Conservation (phyloP, 1,284 basidiomycete species). For the Mycena citricolor region DNA sequence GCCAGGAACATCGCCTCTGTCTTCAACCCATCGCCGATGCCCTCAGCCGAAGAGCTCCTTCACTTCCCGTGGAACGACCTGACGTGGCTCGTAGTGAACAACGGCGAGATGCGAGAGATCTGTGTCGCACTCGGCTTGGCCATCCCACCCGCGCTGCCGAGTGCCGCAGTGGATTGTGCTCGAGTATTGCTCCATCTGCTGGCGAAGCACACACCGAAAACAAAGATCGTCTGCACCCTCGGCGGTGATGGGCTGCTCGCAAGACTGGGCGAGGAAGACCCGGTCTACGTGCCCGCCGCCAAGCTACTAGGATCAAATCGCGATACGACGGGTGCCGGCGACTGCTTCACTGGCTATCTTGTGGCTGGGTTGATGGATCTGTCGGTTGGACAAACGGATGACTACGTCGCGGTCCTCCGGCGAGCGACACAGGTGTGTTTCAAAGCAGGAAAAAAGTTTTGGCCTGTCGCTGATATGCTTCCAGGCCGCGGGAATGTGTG, state of each 20-base stretch:
- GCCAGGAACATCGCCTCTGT: slow-evolving; percentile 34
- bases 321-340: slow-evolving; percentile 62
- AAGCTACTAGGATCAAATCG: slow-evolving; percentile 38
- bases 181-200: slow-evolving; percentile 5
- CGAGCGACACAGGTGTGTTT: slow-evolving; percentile 38
- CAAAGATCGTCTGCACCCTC: slow-evolving; percentile 56
- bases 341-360: slow-evolving; percentile 61
- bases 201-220: slow-evolving; percentile 29
- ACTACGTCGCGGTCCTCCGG: slow-evolving; percentile 36
- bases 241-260: slow-evolving; percentile 50
- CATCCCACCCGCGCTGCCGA: neutral
- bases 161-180: slow-evolving; percentile 8
- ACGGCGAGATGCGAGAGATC: slow-evolving; percentile 48
- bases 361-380: slow-evolving; percentile 52
- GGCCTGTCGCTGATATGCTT: neutral
- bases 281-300: slow-evolving; percentile 46
- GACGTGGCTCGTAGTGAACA: slow-evolving; percentile 56
- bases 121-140: slow-evolving; percentile 24
- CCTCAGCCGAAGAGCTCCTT: slow-evolving; percentile 36
- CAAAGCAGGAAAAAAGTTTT: no score
- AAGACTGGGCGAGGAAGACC: slow-evolving; percentile 23
- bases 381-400: no score
- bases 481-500: slow-evolving; percentile 58
- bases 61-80: slow-evolving; percentile 50
- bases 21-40: slow-evolving; percentile 59